phyloP scores from a whole-genome alignment of 2,329 filamentous ascomycete species.

The Pyricularia pennisetigena region DNA sequence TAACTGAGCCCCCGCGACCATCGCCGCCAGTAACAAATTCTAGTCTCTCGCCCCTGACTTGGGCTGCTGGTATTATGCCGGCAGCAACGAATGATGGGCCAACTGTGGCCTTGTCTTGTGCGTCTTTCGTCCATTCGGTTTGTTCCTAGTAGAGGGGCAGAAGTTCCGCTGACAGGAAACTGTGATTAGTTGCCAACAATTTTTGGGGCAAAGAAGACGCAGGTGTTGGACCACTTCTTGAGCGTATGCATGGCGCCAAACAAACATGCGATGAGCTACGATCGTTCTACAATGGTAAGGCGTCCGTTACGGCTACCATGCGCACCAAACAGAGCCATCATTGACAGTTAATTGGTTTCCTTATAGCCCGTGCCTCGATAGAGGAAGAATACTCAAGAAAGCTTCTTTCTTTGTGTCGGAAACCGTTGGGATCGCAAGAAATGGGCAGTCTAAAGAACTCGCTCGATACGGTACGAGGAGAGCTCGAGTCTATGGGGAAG shows the following conservation, averaged over 20 bases:
- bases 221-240: slow-evolving; percentile 80
- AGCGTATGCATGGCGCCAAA: slow-evolving; percentile 92
- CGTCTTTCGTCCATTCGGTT: not conserved
- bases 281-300: slow-evolving; percentile 71
- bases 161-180: not conserved
- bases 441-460: slow-evolving; percentile 74
- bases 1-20: not conserved
- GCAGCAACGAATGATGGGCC: slow-evolving; percentile 4
- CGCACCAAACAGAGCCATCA: too few species aligned
- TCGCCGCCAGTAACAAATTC: not conserved
- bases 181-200: slow-evolving; percentile 77
- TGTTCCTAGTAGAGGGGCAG: not conserved
- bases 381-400: slow-evolving; percentile 96
- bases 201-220: slow-evolving; percentile 99
- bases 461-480: slow-evolving; percentile 76
- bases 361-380: slow-evolving; percentile 72
- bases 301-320: not conserved
- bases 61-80: slow-evolving; percentile 6
- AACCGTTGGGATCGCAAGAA: slow-evolving; percentile 82
- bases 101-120: slow-evolving; percentile 4
- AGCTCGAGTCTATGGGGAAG: slow-evolving; percentile 90
- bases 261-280: slow-evolving; percentile 89
- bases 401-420: slow-evolving; percentile 73
- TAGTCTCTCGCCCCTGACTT: not conserved
- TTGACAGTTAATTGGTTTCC: slow-evolving; percentile 3